Conservation (phyloP, 176 grass and related monocot species). For the Eleusine coracana region DNA sequence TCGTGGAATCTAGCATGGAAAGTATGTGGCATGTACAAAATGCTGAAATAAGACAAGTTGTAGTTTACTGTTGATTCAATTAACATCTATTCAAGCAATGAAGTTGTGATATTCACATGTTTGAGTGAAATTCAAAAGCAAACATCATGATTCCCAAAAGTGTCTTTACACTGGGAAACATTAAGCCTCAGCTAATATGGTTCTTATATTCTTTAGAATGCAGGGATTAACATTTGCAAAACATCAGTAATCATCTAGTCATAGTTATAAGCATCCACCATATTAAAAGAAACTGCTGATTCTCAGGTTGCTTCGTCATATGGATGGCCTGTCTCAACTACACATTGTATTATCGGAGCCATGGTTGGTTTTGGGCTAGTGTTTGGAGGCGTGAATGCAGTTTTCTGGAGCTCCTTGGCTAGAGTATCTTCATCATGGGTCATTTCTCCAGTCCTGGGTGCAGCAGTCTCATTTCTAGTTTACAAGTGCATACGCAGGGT, state of each 20-base stretch:
- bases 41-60: slow-evolving; percentile 7
- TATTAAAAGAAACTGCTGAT: slow-evolving; percentile 27
- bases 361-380: slow-evolving; percentile 97
- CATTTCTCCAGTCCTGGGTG: slow-evolving; percentile 93
- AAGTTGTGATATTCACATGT: slow-evolving; percentile 17
- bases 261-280: slow-evolving; percentile 4
- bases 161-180: slow-evolving; percentile 5
- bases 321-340: slow-evolving; percentile 97
- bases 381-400: slow-evolving; percentile 77
- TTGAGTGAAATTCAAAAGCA: slow-evolving; percentile 21
- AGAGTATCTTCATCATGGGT: slow-evolving; percentile 95
- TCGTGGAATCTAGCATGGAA: neutral
- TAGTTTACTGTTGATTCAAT: neutral
- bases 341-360: slow-evolving; percentile 97
- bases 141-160: slow-evolving; percentile 11
- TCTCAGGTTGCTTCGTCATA: slow-evolving; percentile 94
- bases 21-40: neutral
- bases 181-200: neutral
- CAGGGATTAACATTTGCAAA: slow-evolving; percentile 21
- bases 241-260: neutral
- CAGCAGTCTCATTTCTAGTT: slow-evolving; percentile 86
- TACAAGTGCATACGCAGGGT: slow-evolving; percentile 98
- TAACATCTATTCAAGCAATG: slow-evolving; percentile 20
- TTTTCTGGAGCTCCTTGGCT: slow-evolving; percentile 94
- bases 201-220: slow-evolving; percentile 18